Base-by-base conservation (phyloP, 108 stramenopile genomes). In the Fistulifera pelliculosa region DNA sequence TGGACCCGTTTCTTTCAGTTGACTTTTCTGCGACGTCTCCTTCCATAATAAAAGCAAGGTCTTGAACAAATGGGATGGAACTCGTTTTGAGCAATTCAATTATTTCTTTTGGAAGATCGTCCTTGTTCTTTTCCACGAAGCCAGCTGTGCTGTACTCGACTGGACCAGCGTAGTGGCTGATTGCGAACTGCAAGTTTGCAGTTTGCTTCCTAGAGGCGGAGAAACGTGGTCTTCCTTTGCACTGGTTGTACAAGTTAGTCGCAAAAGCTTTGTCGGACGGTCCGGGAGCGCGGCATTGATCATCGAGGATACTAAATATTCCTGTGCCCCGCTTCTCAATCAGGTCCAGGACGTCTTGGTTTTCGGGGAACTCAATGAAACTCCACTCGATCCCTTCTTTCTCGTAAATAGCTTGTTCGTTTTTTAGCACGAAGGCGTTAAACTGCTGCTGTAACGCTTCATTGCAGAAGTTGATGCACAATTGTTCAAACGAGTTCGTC, bases 391-490 rank as follows among this genome's bases (percentile, higher is more conserved):
- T 81, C 17, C 82, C 83, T 70, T 94, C 93, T 13, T 73, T 61
- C 28, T 81, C 78, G 65, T 92, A 95, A 58, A 83, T 85, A 25
- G 79, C 81, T 66, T 92, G 87, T 66, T 94, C 93, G 43, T 80
- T 74, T 52, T 72, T 71, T 2, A 96, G 69, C 13, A 96, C 81
- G 52, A 87, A 89, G 0, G 80, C 66, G 54, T 96, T 92, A 68
- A 94, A 94, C 54, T 94, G 95, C 55, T 95, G 94, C 54, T 93
- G 88, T 15, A 92, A 65, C 0, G 84, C 80, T 74, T 90, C 92
- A 55, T 96, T 98, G 60, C 89, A 90, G 54, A 94, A 94, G 77
- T 95, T 96, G 71, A 98, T 98, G 65, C 94, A 96, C 25, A 96
- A 70, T 58, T 97, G 94, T 69, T 95, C 94, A 61, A 97, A 96